phyloP scores from a whole-genome alignment of 2,329 filamentous ascomycete species.

The Hypoxylon sp. region DNA sequence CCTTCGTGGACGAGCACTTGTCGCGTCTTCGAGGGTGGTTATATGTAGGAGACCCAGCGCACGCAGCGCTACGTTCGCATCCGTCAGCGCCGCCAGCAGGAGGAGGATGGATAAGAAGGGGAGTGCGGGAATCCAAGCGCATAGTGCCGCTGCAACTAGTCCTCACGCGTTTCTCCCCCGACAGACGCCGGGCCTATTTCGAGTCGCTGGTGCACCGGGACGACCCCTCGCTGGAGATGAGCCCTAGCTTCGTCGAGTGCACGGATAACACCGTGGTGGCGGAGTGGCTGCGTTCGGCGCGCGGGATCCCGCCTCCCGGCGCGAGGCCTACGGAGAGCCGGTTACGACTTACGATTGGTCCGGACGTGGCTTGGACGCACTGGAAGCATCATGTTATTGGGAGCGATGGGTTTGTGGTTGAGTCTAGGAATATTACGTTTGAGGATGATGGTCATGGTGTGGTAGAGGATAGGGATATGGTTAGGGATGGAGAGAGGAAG shows the following conservation, averaged over 20 bases:
- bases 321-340: slow-evolving; percentile 14
- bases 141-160: slow-evolving; percentile 7
- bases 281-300: slow-evolving; percentile 25
- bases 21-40: slow-evolving; percentile 17
- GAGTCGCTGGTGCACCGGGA: slow-evolving; percentile 12
- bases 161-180: slow-evolving; percentile 18
- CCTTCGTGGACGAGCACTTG: slow-evolving; percentile 29
- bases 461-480: neutral
- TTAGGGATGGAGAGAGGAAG: no score
- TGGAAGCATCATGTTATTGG: slow-evolving; percentile 30
- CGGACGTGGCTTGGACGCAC: slow-evolving; percentile 21
- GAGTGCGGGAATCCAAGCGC: no score
- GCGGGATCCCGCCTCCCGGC: slow-evolving; percentile 19
- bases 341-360: slow-evolving; percentile 19
- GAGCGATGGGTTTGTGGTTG: slow-evolving; percentile 23
- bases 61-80: neutral
- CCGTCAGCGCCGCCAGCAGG: no score
- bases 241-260: slow-evolving; percentile 16
- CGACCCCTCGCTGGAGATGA: slow-evolving; percentile 9
- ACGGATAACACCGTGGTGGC: slow-evolving; percentile 25
- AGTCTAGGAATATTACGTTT: slow-evolving; percentile 17
- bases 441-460: slow-evolving; percentile 9
- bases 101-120: neutral
- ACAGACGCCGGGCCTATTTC: slow-evolving; percentile 20
- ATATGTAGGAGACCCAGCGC: slow-evolving; percentile 19